A percentile compares a stretch with the other conserved stretches of the same genome.
Evolutionary conservation across 805 yeast species (phyloP).

Genomic region (Sungouiozyma intestinalis): DNA sequence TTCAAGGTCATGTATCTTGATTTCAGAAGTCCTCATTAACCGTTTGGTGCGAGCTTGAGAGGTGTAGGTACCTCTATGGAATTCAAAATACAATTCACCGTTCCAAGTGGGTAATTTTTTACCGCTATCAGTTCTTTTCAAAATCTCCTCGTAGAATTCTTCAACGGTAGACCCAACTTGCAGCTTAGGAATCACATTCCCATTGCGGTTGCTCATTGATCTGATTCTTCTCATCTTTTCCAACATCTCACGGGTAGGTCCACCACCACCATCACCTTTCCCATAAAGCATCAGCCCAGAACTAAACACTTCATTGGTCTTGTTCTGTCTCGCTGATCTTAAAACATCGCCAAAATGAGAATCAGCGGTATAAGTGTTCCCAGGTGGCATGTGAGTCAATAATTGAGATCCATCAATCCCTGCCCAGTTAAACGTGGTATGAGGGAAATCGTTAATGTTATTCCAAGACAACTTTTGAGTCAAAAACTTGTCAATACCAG

Average conservation of each 20-base stretch:
- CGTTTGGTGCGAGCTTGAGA: constrained; percentile 82
- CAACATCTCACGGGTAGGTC: constrained; percentile 88
- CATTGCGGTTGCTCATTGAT: constrained; percentile 74
- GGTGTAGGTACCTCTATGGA: constrained; percentile 95
- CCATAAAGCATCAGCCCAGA: constrained; percentile 79
- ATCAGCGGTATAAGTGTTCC: constrained; percentile 85
- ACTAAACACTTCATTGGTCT: constrained; percentile 70
- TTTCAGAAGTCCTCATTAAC: constrained; percentile 67
- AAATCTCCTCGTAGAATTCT: constrained; percentile 62
- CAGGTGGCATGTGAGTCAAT: constrained; percentile 96
- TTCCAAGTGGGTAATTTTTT: constrained; percentile 70
- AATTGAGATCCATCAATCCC: constrained; percentile 92
- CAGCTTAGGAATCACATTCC: constrained; percentile 64
- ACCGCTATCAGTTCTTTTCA: constrained; percentile 56
- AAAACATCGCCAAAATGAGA: constrained; percentile 90
- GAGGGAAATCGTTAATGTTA: constrained; percentile 83
- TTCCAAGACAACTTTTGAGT: constrained; percentile 97
- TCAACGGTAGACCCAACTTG: constrained; percentile 65
- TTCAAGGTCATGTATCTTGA: constrained; percentile 77
- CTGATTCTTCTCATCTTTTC: constrained; percentile 88
- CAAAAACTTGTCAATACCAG: constrained; percentile 73
- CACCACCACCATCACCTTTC: constrained; percentile 98
- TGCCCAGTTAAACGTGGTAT: constrained; percentile 88
- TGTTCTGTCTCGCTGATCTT: constrained; percentile 70
- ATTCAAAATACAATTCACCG: constrained; percentile 90